These are phyloP conservation scores for Aspergillus sp. DNA, from an alignment of 2,329 filamentous ascomycete species.

Conservation along the genomic window DNA sequence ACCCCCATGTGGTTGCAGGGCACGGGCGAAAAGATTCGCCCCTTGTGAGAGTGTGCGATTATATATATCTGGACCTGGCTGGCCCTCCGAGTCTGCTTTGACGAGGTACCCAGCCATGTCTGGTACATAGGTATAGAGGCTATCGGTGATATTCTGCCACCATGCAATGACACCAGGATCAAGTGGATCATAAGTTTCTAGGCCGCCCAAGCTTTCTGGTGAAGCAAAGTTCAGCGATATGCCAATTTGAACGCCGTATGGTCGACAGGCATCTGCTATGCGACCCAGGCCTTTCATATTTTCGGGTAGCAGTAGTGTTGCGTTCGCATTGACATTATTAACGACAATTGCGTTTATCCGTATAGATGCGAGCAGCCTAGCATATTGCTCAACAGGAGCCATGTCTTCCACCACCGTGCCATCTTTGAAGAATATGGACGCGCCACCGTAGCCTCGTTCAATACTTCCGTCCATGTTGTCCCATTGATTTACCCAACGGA, in stretches of 20 bases:
- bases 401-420: slow-evolving; percentile 59
- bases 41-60: slow-evolving; percentile 69
- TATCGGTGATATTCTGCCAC: slow-evolving; percentile 63
- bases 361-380: slow-evolving; percentile 66
- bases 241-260: slow-evolving; percentile 66
- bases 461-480: slow-evolving; percentile 69
- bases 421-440: slow-evolving; percentile 67
- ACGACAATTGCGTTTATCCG: slow-evolving; percentile 66
- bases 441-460: slow-evolving; percentile 68
- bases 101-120: slow-evolving; percentile 70
- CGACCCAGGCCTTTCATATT: slow-evolving; percentile 64
- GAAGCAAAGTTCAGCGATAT: slow-evolving; percentile 70
- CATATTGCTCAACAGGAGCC: slow-evolving; percentile 63
- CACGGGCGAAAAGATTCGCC: slow-evolving; percentile 67
- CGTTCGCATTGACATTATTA: slow-evolving; percentile 73
- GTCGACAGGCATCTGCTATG: slow-evolving; percentile 66
- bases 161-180: slow-evolving; percentile 60
- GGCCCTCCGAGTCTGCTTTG: slow-evolving; percentile 72
- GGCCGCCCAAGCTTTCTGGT: slow-evolving; percentile 57
- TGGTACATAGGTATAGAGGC: slow-evolving; percentile 62
- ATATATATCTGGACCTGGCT: slow-evolving; percentile 69
- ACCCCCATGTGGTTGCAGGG: slow-evolving; percentile 60
- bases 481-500: slow-evolving; percentile 74
- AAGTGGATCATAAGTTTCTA: slow-evolving; percentile 66
- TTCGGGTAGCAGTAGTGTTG: slow-evolving; percentile 54